A percentile compares a stretch with the other conserved stretches of the same genome.
phyloP scores from a whole-genome alignment of 2,329 filamentous ascomycete species.

The Alternaria consortialis region DNA sequence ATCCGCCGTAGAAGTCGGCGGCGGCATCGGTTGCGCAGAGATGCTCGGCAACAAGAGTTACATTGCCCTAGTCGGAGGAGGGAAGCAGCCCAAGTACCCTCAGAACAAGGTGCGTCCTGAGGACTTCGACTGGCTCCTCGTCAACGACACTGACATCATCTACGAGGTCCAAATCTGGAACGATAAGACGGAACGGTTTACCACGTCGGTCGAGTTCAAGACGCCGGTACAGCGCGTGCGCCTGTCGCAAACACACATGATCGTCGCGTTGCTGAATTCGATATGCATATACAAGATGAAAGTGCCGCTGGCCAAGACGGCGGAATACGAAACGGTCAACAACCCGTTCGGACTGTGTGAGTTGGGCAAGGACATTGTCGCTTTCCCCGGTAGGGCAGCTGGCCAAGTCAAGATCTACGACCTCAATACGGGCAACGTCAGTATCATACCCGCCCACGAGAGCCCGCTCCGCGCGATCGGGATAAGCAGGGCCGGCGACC shows the following conservation, averaged over 20 bases:
- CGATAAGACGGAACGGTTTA: constrained; percentile 77
- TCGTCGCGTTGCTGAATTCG: constrained; percentile 82
- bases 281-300: constrained; percentile 83
- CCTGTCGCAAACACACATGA: constrained; percentile 77
- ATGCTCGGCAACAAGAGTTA: constrained; percentile 91
- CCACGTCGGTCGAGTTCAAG: constrained; percentile 80
- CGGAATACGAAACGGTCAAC: constrained; percentile 83
- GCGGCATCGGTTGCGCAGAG: constrained; percentile 80
- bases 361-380: constrained; percentile 75
- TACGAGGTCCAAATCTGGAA: constrained; percentile 86
- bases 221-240: constrained; percentile 83
- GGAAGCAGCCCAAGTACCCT: constrained; percentile 83
- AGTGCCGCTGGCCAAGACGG: constrained; percentile 73
- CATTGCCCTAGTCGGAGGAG: constrained; percentile 87
- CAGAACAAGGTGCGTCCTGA: constrained; percentile 75
- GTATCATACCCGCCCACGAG: constrained; percentile 91
- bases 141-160: constrained; percentile 40
- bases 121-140: constrained; percentile 36
- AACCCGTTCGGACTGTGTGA: constrained; percentile 85
- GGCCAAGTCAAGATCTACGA: constrained; percentile 93
- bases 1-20: constrained; percentile 52
- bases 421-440: constrained; percentile 79
- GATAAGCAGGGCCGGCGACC: constrained; percentile 79
- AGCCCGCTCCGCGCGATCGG: constrained; percentile 79
- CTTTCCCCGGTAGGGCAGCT: constrained; percentile 84